phyloP scores from a whole-genome alignment of 768 basidiomycete genomes.

The Trametopsis cervina region DNA sequence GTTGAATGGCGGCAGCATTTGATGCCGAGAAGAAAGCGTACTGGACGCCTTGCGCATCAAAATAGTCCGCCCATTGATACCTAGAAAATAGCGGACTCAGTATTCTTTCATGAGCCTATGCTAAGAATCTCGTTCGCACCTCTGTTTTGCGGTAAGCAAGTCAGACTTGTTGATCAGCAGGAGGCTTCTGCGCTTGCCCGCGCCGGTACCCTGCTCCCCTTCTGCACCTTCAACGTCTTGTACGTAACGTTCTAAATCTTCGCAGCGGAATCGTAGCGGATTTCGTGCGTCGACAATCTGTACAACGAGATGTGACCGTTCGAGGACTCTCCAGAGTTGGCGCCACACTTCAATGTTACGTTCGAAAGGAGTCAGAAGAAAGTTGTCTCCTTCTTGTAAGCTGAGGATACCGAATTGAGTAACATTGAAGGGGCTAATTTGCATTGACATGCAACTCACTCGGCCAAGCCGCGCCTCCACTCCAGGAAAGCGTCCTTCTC shows the following conservation, averaged over 20 bases:
- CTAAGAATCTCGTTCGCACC: slow-evolving; percentile 38
- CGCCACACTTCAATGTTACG: slow-evolving; percentile 98
- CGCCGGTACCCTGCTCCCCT: slow-evolving; percentile 72
- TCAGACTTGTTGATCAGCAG: slow-evolving; percentile 96
- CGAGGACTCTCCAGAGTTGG: slow-evolving; percentile 94
- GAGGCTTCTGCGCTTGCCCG: slow-evolving; percentile 65
- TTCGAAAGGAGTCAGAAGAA: slow-evolving; percentile 95
- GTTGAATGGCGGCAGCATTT: slow-evolving; percentile 79
- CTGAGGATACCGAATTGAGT: slow-evolving; percentile 41
- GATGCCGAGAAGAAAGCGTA: slow-evolving; percentile 95
- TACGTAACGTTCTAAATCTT: slow-evolving; percentile 85
- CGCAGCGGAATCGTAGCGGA: slow-evolving; percentile 86
- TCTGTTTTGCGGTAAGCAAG: slow-evolving; percentile 77
- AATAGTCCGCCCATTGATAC: slow-evolving; percentile 85
- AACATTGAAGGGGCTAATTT: not conserved
- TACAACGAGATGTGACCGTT: slow-evolving; percentile 89
- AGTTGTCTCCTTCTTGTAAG: slow-evolving; percentile 77
- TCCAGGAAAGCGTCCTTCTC: slow-evolving; percentile 89
- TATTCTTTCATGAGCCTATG: not conserved
- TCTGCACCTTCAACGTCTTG: slow-evolving; percentile 77
- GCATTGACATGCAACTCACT: slow-evolving; percentile 44
- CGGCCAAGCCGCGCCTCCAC: slow-evolving; percentile 88
- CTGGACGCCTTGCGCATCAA: slow-evolving; percentile 63
- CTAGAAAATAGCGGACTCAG: slow-evolving; percentile 31
- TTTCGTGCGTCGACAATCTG: slow-evolving; percentile 97